Conservation (phyloP, 1,284 basidiomycete genomes). For the Cystobasidiaceae sp. region DNA sequence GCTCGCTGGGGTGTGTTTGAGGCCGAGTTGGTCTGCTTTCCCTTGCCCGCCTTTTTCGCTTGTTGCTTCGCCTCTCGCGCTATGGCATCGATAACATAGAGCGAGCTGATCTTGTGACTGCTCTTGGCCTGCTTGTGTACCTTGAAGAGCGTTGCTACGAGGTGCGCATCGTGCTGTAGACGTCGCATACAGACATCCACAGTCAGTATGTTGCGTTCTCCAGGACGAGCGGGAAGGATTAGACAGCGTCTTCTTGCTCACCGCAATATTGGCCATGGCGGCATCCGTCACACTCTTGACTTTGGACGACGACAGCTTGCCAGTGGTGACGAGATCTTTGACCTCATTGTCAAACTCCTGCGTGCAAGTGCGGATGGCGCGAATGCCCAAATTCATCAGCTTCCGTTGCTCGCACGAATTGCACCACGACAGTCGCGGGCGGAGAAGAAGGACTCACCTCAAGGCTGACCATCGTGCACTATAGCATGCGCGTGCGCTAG, state of each 20-base stretch:
- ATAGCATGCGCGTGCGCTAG: neutral
- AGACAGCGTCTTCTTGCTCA: no score
- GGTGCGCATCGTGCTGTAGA: slow-evolving; percentile 67
- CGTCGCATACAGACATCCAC: neutral
- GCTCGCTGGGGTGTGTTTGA: slow-evolving; percentile 26
- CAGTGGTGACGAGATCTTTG: slow-evolving; percentile 69
- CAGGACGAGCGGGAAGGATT: neutral
- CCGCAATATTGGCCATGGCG: slow-evolving; percentile 66
- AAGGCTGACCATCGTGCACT: slow-evolving; percentile 17
- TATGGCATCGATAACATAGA: slow-evolving; percentile 86
- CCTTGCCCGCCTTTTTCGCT: slow-evolving; percentile 57
- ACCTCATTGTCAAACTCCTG: slow-evolving; percentile 72
- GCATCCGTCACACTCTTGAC: slow-evolving; percentile 67
- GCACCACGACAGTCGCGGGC: neutral
- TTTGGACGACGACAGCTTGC: slow-evolving; percentile 75
- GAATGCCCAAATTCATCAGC: neutral
- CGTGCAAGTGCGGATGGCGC: neutral
- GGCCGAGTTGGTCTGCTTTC: neutral
- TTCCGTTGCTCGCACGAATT: neutral
- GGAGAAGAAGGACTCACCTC: slow-evolving; percentile 13
- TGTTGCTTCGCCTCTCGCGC: slow-evolving; percentile 69
- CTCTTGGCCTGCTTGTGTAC: slow-evolving; percentile 69
- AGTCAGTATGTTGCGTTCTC: neutral
- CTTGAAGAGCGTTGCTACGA: slow-evolving; percentile 76
- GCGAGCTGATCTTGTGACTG: slow-evolving; percentile 66